Evolutionary conservation across 306 rosid species (phyloP).

Genomic region (Chamaecrista fasciculata): DNA sequence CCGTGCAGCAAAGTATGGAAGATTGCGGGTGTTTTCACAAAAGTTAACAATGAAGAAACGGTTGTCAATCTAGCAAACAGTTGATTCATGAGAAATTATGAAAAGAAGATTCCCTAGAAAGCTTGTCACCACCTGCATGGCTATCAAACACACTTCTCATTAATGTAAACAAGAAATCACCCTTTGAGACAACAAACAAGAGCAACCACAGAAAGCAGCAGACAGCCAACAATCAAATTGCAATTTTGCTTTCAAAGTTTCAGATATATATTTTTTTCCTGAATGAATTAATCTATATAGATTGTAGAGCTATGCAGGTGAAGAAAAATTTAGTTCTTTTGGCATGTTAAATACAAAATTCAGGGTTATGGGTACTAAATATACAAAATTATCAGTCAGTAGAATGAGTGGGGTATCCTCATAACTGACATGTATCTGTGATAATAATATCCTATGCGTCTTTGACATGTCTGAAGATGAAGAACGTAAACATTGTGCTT

Average conservation of each 20-base stretch:
- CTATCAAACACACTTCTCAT: constrained; percentile 9
- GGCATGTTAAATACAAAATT: not conserved
- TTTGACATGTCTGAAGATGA: not conserved
- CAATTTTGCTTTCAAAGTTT: not conserved
- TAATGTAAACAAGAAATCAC: constrained; percentile 13
- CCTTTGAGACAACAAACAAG: not conserved
- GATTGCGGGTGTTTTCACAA: not conserved
- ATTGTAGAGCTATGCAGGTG: not conserved
- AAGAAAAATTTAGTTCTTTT: not conserved
- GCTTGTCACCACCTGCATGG: not conserved
- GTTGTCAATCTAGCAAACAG: not conserved
- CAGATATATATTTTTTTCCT: not conserved
- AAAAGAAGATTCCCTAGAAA: constrained; percentile 1
- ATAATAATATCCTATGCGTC: not conserved
- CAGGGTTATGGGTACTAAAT: not conserved
- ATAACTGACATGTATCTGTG: not conserved
- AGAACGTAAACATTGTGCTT: not conserved
- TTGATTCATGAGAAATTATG: constrained; percentile 10
- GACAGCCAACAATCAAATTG: not conserved
- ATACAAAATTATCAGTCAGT: not conserved
- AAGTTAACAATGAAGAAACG: not conserved
- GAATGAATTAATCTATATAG: constrained; percentile 5
- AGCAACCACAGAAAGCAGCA: not conserved
- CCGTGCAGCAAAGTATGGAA: not conserved
- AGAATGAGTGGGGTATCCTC: not conserved